phyloP scores from a whole-genome alignment of 768 basidiomycete species.

The Butyriboletus loyo region DNA sequence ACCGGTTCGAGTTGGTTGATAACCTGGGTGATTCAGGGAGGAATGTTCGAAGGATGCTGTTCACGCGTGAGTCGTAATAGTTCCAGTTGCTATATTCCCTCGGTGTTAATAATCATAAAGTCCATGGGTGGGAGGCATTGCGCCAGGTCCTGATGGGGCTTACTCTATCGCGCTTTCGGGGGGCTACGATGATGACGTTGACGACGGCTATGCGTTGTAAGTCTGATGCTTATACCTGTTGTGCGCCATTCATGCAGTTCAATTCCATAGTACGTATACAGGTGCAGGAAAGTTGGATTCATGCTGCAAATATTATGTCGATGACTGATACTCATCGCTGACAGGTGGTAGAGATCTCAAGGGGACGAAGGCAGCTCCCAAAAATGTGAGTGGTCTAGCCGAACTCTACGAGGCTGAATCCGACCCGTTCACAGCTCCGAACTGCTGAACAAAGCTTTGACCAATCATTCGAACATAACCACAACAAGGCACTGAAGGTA shows the following conservation, averaged over 20 bases:
- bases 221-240: conserved; percentile 28
- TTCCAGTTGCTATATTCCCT: not conserved
- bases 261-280: conserved; percentile 57
- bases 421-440: conserved; percentile 55
- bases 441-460: conserved; percentile 85
- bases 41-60: conserved; percentile 74
- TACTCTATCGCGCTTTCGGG: conserved; percentile 87
- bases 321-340: not conserved
- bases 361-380: conserved; percentile 77
- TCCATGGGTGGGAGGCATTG: conserved; percentile 83
- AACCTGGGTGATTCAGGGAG: conserved; percentile 31
- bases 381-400: conserved; percentile 57
- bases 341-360: conserved; percentile 81
- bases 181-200: conserved; percentile 85
- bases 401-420: not conserved
- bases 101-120: conserved; percentile 34
- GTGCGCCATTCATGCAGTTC: not conserved
- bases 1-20: not conserved
- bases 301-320: not conserved
- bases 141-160: conserved; percentile 57
- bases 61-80: conserved; percentile 66
- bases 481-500: conserved; percentile 70
- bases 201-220: conserved; percentile 79
- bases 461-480: conserved; percentile 72
- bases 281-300: conserved; percentile 53